Evolutionary conservation across 352 stramenopile genomes (phyloP).

Genomic region (Globisporangium heterothallicum): DNA sequence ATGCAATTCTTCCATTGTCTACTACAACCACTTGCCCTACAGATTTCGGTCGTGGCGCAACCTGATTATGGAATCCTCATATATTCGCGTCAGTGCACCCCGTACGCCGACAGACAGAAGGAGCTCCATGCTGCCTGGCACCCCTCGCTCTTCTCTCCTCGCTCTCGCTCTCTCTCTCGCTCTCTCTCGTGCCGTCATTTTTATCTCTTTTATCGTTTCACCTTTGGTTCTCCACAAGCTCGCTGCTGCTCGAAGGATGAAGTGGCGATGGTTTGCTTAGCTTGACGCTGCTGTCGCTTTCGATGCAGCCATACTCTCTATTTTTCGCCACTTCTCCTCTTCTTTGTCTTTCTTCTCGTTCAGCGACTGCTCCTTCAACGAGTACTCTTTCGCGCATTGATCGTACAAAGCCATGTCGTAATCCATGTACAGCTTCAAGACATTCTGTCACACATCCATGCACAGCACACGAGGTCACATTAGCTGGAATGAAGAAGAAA

Average conservation of each 20-base stretch:
- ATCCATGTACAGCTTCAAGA: slow-evolving; percentile 90
- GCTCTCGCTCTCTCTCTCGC: not conserved
- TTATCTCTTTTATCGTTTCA: not conserved
- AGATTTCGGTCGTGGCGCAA: not conserved
- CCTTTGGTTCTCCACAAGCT: not conserved
- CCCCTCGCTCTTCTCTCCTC: slow-evolving; percentile 1
- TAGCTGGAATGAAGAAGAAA: slow-evolving; percentile 1
- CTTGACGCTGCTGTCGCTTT: slow-evolving; percentile 47
- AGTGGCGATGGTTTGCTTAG: slow-evolving; percentile 9
- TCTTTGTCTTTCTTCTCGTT: slow-evolving; percentile 75
- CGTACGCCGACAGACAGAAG: slow-evolving; percentile 10
- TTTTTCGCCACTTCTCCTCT: slow-evolving; percentile 89
- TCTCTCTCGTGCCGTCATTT: slow-evolving; percentile 1
- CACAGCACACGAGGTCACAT: not conserved
- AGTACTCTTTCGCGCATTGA: slow-evolving; percentile 85
- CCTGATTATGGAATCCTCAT: slow-evolving; percentile 12
- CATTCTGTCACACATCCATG: slow-evolving; percentile 58
- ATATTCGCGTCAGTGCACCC: slow-evolving; percentile 12
- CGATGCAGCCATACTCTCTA: slow-evolving; percentile 86
- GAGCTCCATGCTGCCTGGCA: slow-evolving; percentile 1
- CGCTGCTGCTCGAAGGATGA: slow-evolving; percentile 13
- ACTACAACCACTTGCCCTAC: slow-evolving; percentile 1
- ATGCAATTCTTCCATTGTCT: slow-evolving; percentile 11
- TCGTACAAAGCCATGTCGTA: slow-evolving; percentile 95
- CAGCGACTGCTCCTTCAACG: slow-evolving; percentile 62